These are phyloP conservation scores for Cladosporium sp. DNA, from an alignment of 2,329 filamentous ascomycete species.

Conservation along the genomic window DNA sequence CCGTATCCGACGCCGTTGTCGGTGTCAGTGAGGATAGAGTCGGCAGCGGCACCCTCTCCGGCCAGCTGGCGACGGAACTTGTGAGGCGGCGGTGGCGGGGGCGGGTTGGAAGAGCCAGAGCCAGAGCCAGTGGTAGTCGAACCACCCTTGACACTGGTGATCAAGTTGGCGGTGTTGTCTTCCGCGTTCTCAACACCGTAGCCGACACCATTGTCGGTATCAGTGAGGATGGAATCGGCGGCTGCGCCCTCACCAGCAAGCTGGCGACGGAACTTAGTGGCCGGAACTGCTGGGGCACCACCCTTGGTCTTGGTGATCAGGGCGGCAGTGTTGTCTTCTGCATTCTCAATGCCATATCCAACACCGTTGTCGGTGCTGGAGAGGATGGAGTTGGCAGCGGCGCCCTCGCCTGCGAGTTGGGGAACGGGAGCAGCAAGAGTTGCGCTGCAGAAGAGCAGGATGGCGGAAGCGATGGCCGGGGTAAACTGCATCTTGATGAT, in stretches of 20 bases:
- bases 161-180: slow-evolving; percentile 17
- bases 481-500: slow-evolving; percentile 17
- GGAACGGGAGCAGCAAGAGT: slow-evolving; percentile 16
- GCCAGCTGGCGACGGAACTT: slow-evolving; percentile 20
- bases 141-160: slow-evolving; percentile 12
- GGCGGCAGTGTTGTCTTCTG: slow-evolving; percentile 20
- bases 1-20: slow-evolving; percentile 24
- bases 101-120: background rate
- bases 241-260: slow-evolving; percentile 23
- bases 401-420: slow-evolving; percentile 22
- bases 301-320: slow-evolving; percentile 12
- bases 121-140: background rate
- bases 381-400: slow-evolving; percentile 19
- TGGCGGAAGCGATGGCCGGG: slow-evolving; percentile 14
- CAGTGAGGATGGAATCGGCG: slow-evolving; percentile 19
- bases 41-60: slow-evolving; percentile 21
- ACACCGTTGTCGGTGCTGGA: slow-evolving; percentile 21
- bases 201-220: slow-evolving; percentile 22
- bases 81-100: background rate
- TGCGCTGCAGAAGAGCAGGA: slow-evolving; percentile 15
- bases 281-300: slow-evolving; percentile 8
- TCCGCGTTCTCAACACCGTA: slow-evolving; percentile 23
- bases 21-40: slow-evolving; percentile 20
- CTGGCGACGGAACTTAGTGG: slow-evolving; percentile 15
- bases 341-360: slow-evolving; percentile 21